phyloP scores from a whole-genome alignment of 306 rosid genomes.

The Inga leiocalycina region DNA sequence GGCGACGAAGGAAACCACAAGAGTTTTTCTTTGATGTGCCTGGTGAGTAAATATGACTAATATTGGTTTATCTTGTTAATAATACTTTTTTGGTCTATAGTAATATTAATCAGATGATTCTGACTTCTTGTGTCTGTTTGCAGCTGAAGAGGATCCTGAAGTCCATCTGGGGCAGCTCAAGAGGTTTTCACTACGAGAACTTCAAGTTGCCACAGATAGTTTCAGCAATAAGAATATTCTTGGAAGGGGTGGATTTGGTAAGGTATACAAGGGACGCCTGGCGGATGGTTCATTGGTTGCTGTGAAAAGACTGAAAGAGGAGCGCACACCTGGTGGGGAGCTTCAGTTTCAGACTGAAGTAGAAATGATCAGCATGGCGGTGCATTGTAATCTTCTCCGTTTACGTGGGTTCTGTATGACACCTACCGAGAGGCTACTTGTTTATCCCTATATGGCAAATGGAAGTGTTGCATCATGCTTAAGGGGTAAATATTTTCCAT shows the following conservation, averaged over 20 bases:
- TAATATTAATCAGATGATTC: constrained; percentile 19
- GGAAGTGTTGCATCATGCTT: constrained; percentile 99
- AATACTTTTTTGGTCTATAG: background rate
- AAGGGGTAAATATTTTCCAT: constrained; percentile 70
- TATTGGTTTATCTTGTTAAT: constrained; percentile 23
- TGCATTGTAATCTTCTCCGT: constrained; percentile 95
- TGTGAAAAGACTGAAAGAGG: constrained; percentile 94
- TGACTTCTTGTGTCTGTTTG: constrained; percentile 31
- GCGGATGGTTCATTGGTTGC: constrained; percentile 96
- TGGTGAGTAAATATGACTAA: constrained; percentile 51
- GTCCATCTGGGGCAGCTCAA: constrained; percentile 99
- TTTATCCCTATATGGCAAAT: constrained; percentile 98
- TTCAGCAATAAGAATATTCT: constrained; percentile 97
- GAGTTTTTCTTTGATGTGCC: constrained; percentile 99
- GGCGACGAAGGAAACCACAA: constrained; percentile 97
- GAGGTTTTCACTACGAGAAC: constrained; percentile 90
- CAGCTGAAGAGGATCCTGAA: constrained; percentile 99
- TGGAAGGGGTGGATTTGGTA: constrained; percentile 98
- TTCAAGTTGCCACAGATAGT: constrained; percentile 95
- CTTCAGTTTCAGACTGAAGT: constrained; percentile 99
- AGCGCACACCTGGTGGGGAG: constrained; percentile 99
- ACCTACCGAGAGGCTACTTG: constrained; percentile 95
- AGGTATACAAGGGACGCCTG: constrained; percentile 95
- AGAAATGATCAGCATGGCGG: constrained; percentile 99
- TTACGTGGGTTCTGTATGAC: constrained; percentile 98